These are phyloP conservation scores for Cadophora gregata DNA, from an alignment of 2,329 filamentous ascomycete genomes.

Conservation along the genomic window DNA sequence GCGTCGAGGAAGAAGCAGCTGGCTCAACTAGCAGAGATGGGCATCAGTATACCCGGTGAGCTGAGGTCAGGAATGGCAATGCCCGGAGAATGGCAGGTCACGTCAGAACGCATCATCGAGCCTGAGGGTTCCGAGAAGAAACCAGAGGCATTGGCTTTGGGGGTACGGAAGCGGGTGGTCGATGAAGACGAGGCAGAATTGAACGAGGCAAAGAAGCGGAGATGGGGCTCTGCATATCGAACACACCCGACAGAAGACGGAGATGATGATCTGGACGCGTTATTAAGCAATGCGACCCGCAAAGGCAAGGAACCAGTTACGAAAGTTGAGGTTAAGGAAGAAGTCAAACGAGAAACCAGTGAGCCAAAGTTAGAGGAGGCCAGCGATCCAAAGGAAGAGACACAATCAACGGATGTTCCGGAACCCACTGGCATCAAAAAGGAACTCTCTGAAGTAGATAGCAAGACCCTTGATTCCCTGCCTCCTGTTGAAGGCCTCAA, in stretches of 20 bases:
- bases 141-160: slow-evolving; percentile 52
- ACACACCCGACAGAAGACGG: slow-evolving; percentile 44
- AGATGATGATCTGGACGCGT: slow-evolving; percentile 49
- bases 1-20: slow-evolving; percentile 82
- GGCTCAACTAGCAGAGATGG: slow-evolving; percentile 86
- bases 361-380: slow-evolving; percentile 3
- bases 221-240: slow-evolving; percentile 45
- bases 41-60: slow-evolving; percentile 81
- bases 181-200: slow-evolving; percentile 67
- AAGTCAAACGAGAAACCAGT: slow-evolving; percentile 31
- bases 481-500: slow-evolving; percentile 39
- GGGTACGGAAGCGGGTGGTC: slow-evolving; percentile 66
- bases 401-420: slow-evolving; percentile 4
- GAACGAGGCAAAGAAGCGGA: slow-evolving; percentile 63
- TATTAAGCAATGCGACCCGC: slow-evolving; percentile 40
- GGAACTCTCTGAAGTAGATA: slow-evolving; percentile 44
- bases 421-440: slow-evolving; percentile 33
- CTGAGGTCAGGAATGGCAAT: slow-evolving; percentile 83
- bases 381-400: slow-evolving; percentile 11
- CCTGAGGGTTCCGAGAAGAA: slow-evolving; percentile 52
- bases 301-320: slow-evolving; percentile 38
- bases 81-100: slow-evolving; percentile 85
- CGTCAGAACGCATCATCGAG: slow-evolving; percentile 46
- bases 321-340: slow-evolving; percentile 30
- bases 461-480: slow-evolving; percentile 41